Evolutionary conservation across 495 filamentous ascomycete genomes (phyloP).

Genomic region (Talaromyces liani): DNA sequence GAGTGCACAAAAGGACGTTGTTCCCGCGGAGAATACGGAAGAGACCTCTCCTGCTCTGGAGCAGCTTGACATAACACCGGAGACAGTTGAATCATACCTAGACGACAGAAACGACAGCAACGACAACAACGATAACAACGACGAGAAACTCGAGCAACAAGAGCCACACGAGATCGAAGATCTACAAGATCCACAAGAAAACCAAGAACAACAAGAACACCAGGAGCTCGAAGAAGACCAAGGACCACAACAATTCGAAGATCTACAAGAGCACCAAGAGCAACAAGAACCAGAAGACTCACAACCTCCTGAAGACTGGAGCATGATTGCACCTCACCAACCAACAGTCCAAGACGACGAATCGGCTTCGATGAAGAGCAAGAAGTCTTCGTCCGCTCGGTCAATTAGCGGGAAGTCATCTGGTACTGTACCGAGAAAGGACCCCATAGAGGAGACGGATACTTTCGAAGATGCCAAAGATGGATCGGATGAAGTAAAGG

Average conservation of each 20-base stretch:
- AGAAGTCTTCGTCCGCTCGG: not conserved
- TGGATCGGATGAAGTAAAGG: not conserved
- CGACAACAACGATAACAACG: not conserved
- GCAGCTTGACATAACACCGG: not conserved
- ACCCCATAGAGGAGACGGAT: not conserved
- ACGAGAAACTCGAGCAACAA: not conserved
- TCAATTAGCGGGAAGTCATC: not conserved
- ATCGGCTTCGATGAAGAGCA: not conserved
- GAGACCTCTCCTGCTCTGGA: not conserved
- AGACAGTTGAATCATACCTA: not conserved
- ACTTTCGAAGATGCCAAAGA: not conserved
- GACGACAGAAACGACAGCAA: not conserved
- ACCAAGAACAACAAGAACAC: not conserved
- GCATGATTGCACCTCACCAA: not conserved
- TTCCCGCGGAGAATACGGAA: not conserved
- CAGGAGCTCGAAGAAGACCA: not conserved
- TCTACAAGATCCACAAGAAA: not conserved
- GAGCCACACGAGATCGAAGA: not conserved
- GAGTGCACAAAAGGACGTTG: not conserved
- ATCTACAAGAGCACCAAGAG: not conserved
- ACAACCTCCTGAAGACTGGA: not conserved
- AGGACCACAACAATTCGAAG: no score
- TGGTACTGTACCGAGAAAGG: not conserved
- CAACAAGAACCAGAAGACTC: slow-evolving; percentile 10
- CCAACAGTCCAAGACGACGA: not conserved